Conservation (phyloP, 2,329 filamentous ascomycete genomes). For the Colletotrichum sp. region DNA sequence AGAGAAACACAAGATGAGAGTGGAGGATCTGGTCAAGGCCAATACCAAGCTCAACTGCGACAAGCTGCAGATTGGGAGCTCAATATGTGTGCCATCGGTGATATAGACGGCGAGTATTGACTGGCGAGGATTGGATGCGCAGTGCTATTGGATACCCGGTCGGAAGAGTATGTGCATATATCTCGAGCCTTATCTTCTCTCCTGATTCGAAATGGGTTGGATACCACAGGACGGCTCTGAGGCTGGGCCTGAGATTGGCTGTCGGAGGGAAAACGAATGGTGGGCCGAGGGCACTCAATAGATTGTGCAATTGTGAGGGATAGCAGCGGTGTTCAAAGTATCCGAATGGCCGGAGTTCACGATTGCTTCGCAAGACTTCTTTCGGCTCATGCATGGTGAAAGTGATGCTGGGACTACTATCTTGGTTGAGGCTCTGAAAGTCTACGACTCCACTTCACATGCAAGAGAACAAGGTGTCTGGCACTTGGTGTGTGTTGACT, state of each 20-base stretch:
- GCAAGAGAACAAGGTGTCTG: background rate
- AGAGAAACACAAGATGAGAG: constrained; percentile 41
- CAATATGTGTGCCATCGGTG: constrained; percentile 48
- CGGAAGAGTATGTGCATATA: background rate
- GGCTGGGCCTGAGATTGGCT: background rate
- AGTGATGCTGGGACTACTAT: background rate
- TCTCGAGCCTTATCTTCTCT: background rate
- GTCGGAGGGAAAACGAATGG: background rate
- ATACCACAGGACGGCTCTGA: background rate
- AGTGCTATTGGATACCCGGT: background rate
- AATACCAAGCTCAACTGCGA: constrained; percentile 56
- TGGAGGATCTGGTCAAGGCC: constrained; percentile 49
- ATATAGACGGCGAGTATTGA: background rate
- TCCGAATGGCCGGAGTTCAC: background rate
- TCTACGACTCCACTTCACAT: background rate
- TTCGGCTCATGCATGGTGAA: background rate
- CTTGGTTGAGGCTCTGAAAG: background rate
- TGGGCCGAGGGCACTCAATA: background rate
- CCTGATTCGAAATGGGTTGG: background rate
- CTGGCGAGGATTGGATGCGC: background rate
- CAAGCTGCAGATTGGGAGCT: constrained; percentile 42
- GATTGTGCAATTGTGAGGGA: background rate
- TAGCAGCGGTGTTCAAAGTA: background rate
- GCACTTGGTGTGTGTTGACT: background rate
- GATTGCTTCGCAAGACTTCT: background rate